These are phyloP conservation scores for Colletotrichum tofieldiae DNA, from an alignment of 2,329 filamentous ascomycete species.

Conservation along the genomic window DNA sequence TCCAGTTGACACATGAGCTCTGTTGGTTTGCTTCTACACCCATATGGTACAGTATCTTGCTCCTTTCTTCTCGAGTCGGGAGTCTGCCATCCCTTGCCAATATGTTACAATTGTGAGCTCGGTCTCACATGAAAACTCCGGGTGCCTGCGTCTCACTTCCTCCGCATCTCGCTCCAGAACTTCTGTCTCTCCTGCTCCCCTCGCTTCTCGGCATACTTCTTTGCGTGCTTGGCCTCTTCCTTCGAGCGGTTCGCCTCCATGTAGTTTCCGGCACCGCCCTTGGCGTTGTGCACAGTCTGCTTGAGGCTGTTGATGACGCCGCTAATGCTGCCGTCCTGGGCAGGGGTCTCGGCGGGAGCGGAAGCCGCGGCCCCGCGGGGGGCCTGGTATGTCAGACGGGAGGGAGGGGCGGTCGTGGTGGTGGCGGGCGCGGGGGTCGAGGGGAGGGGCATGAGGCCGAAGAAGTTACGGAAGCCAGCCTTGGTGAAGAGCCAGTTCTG, in stretches of 20 bases:
- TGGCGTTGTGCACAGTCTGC: slow-evolving; percentile 56
- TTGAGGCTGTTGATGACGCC: slow-evolving; percentile 55
- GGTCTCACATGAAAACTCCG: slow-evolving; percentile 33
- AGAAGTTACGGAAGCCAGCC: slow-evolving; percentile 56
- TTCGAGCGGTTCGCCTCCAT: slow-evolving; percentile 51
- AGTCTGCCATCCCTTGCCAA: not conserved
- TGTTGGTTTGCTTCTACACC: not conserved
- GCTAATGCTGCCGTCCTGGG: slow-evolving; percentile 51
- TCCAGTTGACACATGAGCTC: slow-evolving; percentile 12
- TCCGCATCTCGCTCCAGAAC: slow-evolving; percentile 48
- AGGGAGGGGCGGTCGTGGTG: slow-evolving; percentile 33
- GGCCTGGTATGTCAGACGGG: slow-evolving; percentile 51
- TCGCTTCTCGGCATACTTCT: slow-evolving; percentile 55
- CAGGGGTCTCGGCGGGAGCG: slow-evolving; percentile 27
- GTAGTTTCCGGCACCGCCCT: slow-evolving; percentile 50
- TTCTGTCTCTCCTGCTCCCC: slow-evolving; percentile 55
- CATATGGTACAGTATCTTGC: slow-evolving; percentile 35
- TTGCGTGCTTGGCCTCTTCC: slow-evolving; percentile 54
- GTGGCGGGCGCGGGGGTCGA: slow-evolving; percentile 40
- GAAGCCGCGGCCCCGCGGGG: slow-evolving; percentile 44
- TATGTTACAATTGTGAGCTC: slow-evolving; percentile 10
- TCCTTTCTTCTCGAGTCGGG: not conserved
- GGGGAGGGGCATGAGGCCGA: slow-evolving; percentile 50
- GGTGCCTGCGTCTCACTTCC: slow-evolving; percentile 46
- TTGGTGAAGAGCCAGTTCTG: slow-evolving; percentile 57